Evolutionary conservation across 257 asterid species (phyloP).

Genomic region (Craterostigma plantagineum): DNA sequence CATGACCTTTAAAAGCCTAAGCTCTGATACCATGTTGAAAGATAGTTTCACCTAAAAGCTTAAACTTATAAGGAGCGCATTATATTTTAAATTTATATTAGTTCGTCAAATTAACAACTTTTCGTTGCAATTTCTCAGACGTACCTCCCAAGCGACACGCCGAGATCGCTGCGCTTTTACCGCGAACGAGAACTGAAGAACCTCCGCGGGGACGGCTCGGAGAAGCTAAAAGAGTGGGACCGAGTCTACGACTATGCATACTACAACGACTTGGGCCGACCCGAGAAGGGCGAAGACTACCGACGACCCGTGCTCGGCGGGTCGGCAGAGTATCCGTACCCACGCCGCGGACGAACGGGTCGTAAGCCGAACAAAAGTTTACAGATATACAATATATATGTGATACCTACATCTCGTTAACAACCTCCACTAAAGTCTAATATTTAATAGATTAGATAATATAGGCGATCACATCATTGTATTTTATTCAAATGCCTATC

Average conservation of each 20-base stretch:
- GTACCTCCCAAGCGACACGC: constrained; percentile 49
- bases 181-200: constrained; percentile 53
- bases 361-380: constrained; percentile 59
- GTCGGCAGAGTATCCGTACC: constrained; percentile 43
- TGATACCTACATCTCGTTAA: too few relatives aligned
- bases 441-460: too few relatives aligned
- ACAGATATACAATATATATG: too few relatives aligned
- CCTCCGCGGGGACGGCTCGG: constrained; percentile 49
- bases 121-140: constrained; percentile 35
- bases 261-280: constrained; percentile 66
- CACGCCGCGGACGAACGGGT: constrained; percentile 73
- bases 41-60: too few relatives aligned
- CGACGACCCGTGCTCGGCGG: constrained; percentile 80
- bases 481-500: too few relatives aligned
- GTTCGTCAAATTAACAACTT: too few relatives aligned
- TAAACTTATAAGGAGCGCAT: too few relatives aligned
- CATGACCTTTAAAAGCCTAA: too few relatives aligned
- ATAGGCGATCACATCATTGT: too few relatives aligned
- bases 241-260: constrained; percentile 77
- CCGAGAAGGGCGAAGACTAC: constrained; percentile 40
- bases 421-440: too few relatives aligned
- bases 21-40: too few relatives aligned
- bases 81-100: too few relatives aligned
- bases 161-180: constrained; percentile 34
- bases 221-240: constrained; percentile 69